Evolutionary conservation across 2,329 filamentous ascomycete genomes (phyloP).

Genomic region (Fusarium coicis): DNA sequence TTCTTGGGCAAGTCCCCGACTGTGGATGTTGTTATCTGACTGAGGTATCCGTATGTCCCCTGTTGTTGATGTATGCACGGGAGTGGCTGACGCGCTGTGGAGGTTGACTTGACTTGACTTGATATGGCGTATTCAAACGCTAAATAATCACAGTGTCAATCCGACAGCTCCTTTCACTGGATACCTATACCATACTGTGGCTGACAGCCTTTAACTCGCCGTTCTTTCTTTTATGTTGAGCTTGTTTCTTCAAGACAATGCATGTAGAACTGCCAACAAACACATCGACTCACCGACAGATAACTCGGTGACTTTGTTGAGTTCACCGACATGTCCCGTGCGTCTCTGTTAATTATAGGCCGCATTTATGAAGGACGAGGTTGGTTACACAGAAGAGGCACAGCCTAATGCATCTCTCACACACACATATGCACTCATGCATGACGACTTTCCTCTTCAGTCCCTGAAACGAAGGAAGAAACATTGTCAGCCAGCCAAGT

Average conservation of each 20-base stretch:
- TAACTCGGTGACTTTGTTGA: constrained; percentile 8
- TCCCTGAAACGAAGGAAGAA: constrained; percentile 15
- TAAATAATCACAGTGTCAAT: not conserved
- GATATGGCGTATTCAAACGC: constrained; percentile 11
- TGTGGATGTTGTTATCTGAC: not conserved
- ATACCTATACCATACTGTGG: not conserved
- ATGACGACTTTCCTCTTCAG: not conserved
- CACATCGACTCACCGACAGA: constrained; percentile 17
- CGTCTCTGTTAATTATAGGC: not conserved
- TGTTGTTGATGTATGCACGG: constrained; percentile 12
- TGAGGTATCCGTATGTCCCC: not conserved
- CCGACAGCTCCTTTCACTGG: constrained; percentile 1
- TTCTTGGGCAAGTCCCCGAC: constrained; percentile 11
- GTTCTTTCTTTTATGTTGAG: not conserved
- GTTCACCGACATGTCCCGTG: constrained; percentile 28
- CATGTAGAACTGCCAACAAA: not conserved
- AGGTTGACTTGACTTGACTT: constrained; percentile 23
- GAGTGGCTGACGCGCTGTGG: constrained; percentile 33
- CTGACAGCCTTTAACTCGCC: not conserved
- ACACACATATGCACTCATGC: constrained; percentile 2
- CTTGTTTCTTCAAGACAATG: not conserved
- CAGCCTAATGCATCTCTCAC: constrained; percentile 8
- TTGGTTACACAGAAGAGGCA: constrained; percentile 6
- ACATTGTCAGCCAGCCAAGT: not conserved
- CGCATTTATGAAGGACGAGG: constrained; percentile 16